These are phyloP conservation scores for Antitrichia curtipendula DNA, from an alignment of 225 moss, liverwort and hornwort species.

Conservation along the genomic window DNA sequence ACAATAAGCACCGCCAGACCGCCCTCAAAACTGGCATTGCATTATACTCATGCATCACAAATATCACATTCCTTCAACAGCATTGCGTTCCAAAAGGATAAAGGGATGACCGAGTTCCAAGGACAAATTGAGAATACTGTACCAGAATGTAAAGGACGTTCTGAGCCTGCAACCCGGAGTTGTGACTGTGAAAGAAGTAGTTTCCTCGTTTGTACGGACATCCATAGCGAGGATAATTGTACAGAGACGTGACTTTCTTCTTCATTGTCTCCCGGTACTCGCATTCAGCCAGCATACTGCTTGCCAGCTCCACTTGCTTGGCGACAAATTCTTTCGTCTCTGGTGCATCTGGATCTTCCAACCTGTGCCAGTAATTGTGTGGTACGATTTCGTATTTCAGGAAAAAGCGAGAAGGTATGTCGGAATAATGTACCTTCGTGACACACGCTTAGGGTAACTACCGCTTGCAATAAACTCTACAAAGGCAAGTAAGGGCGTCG, in stretches of 20 bases:
- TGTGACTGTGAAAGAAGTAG: slow-evolving; percentile 60
- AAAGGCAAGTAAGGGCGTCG: background rate
- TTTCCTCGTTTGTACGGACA: slow-evolving; percentile 70
- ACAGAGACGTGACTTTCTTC: slow-evolving; percentile 55
- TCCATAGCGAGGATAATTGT: slow-evolving; percentile 66
- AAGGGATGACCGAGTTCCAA: background rate
- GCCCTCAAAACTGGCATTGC: background rate
- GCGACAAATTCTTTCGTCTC: slow-evolving; percentile 65
- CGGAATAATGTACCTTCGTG: background rate
- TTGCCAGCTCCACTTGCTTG: slow-evolving; percentile 51
- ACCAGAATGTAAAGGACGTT: slow-evolving; percentile 76
- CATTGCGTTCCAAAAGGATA: background rate
- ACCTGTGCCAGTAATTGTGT: slow-evolving; percentile 14
- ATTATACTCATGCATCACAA: background rate
- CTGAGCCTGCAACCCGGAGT: slow-evolving; percentile 75
- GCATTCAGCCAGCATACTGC: slow-evolving; percentile 42
- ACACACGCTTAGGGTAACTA: background rate
- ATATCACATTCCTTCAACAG: background rate
- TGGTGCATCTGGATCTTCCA: slow-evolving; percentile 73
- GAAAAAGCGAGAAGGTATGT: background rate
- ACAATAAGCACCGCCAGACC: background rate
- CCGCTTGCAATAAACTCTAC: background rate
- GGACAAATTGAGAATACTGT: background rate
- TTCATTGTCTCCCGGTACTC: slow-evolving; percentile 46
- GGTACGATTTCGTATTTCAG: background rate